A percentile compares a stretch with the other conserved stretches of the same genome.
Evolutionary conservation across 371 early-diverging fungal species (phyloP).

Genomic region (Circinella minor): DNA sequence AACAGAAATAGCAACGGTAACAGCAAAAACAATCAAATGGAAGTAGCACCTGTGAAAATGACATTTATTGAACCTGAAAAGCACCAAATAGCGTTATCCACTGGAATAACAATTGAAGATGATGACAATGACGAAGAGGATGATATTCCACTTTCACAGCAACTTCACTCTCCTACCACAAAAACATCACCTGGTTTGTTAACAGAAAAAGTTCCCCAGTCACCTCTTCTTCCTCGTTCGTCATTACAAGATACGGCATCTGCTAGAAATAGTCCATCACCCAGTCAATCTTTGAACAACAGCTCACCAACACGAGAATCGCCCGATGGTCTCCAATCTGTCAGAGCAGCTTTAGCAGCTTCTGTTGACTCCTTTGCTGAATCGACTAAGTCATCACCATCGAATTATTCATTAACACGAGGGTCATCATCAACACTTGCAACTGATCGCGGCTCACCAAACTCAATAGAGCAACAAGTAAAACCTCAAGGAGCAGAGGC

Average conservation of each 20-base stretch:
- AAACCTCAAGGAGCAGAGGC: background rate
- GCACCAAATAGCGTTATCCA: conserved; percentile 30
- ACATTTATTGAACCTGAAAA: conserved; percentile 41
- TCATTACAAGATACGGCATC: background rate
- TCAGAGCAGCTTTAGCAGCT: conserved; percentile 15
- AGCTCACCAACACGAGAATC: background rate
- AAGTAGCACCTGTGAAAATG: conserved; percentile 36
- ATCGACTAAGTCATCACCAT: conserved; percentile 6
- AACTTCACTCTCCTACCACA: background rate
- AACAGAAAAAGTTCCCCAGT: background rate
- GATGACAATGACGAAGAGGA: conserved; percentile 12
- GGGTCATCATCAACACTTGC: conserved; percentile 3
- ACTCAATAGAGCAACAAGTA: background rate
- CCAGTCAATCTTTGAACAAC: background rate
- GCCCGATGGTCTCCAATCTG: background rate
- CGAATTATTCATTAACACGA: conserved; percentile 3
- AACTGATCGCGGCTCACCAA: conserved; percentile 3
- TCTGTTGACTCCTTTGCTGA: conserved; percentile 12
- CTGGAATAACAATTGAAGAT: background rate
- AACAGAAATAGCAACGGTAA: background rate
- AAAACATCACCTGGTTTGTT: background rate
- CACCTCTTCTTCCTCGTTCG: conserved; percentile 4
- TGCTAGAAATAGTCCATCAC: background rate
- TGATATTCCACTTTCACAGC: conserved; percentile 5
- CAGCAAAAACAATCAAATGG: background rate